Percentiles rank a stretch among this genome's conserved stretches.
phyloP scores from a whole-genome alignment of 1,284 basidiomycete species.

The Papiliotrema terrestris region DNA sequence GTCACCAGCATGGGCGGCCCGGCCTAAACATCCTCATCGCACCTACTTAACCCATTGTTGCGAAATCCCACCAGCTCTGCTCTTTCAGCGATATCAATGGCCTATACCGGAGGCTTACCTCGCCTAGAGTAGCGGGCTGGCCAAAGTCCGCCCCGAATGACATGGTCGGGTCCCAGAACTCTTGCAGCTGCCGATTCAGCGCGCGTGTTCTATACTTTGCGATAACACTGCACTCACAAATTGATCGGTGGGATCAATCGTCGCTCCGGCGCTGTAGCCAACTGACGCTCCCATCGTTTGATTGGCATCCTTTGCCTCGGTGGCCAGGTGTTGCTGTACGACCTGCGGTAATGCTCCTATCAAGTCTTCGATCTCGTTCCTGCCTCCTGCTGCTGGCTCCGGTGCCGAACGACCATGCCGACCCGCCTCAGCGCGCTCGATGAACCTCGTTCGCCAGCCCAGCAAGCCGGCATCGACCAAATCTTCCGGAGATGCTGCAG shows the following conservation, averaged over 20 bases:
- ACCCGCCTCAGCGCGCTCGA: slow-evolving; percentile 15
- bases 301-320: neutral
- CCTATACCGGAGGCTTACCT: too few species aligned
- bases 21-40: too few species aligned
- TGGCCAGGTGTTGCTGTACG: neutral
- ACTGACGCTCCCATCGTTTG: neutral
- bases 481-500: neutral
- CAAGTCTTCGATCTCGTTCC: neutral
- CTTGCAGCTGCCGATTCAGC: slow-evolving; percentile 7
- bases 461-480: slow-evolving; percentile 22
- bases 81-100: too few species aligned
- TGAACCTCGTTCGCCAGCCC: slow-evolving; percentile 31
- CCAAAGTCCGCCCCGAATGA: too few species aligned
- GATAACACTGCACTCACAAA: neutral
- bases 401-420: slow-evolving; percentile 6
- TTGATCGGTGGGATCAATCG: neutral
- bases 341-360: neutral
- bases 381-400: neutral
- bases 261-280: neutral
- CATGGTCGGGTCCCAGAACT: neutral
- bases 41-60: too few species aligned
- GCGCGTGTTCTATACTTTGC: too few species aligned
- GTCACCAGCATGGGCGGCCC: too few species aligned
- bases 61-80: too few species aligned
- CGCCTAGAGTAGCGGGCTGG: too few species aligned